A percentile compares a stretch with the other conserved stretches of the same genome.
Conservation (phyloP, 805 yeast species). For the Pichia nanzhaoensis region DNA sequence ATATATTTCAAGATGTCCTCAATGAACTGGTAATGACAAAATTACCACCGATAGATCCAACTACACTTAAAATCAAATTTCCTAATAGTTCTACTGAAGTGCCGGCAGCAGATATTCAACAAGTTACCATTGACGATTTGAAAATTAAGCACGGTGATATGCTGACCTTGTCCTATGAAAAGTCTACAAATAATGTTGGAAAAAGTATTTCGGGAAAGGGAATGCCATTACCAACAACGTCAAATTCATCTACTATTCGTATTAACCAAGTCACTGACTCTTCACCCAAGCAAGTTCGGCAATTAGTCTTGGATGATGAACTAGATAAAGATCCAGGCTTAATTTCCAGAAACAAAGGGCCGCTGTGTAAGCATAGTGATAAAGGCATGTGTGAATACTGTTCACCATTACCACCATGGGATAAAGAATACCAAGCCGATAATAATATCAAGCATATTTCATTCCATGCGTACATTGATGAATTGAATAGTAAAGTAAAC, state of each 20-base stretch:
- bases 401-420: conserved; percentile 95
- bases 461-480: conserved; percentile 74
- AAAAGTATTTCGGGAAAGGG: conserved; percentile 13
- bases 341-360: conserved; percentile 54
- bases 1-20: conserved; percentile 19
- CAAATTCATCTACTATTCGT: neutral
- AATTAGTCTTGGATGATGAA: conserved; percentile 58
- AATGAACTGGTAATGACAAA: conserved; percentile 24
- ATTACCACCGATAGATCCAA: conserved; percentile 25
- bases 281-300: conserved; percentile 28
- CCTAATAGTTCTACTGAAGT: neutral
- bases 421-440: conserved; percentile 63
- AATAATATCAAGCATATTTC: conserved; percentile 82
- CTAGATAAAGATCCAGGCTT: conserved; percentile 66
- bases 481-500: conserved; percentile 60
- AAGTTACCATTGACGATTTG: conserved; percentile 31
- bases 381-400: conserved; percentile 98
- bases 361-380: conserved; percentile 78
- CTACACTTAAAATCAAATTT: neutral
- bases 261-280: neutral
- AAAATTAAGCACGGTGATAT: conserved; percentile 57
- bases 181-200: neutral
- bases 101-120: neutral
- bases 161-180: conserved; percentile 38
- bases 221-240: neutral